phyloP scores from a whole-genome alignment of 805 yeast species.

The Yamadazyma sp. region DNA sequence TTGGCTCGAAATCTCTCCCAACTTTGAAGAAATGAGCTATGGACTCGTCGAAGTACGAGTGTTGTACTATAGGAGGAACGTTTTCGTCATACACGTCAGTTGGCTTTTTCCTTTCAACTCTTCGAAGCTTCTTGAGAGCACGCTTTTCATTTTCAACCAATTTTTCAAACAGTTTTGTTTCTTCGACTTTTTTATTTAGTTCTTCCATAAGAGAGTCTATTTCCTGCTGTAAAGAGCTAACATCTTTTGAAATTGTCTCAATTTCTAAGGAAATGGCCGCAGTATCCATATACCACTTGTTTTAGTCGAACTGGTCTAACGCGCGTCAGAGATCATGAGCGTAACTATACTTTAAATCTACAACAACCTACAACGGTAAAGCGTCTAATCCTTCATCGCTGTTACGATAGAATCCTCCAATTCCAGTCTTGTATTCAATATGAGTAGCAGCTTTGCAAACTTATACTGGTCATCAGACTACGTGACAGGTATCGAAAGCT shows the following conservation, averaged over 20 bases:
- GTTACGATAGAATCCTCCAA: too few relatives aligned
- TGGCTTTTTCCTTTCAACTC: conserved; percentile 1
- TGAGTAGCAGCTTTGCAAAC: conserved; percentile 28
- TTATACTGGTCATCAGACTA: conserved; percentile 45
- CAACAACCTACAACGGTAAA: too few relatives aligned
- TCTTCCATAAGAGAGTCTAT: conserved; percentile 16
- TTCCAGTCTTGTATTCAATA: too few relatives aligned
- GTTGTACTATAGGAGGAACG: conserved; percentile 22
- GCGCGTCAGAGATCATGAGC: conserved; percentile 9
- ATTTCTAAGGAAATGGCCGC: conserved; percentile 4
- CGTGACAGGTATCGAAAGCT: conserved; percentile 32
- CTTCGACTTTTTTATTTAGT: neutral
- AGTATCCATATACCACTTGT: neutral
- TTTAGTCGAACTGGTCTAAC: too few relatives aligned
- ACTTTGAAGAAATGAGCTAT: conserved; percentile 23
- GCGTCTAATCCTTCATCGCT: too few relatives aligned
- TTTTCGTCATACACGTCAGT: conserved; percentile 9
- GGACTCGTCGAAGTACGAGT: conserved; percentile 30
- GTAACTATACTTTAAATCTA: too few relatives aligned
- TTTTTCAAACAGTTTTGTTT: conserved; percentile 1
- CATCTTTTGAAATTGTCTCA: conserved; percentile 16
- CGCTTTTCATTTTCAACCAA: conserved; percentile 13
- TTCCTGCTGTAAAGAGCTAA: conserved; percentile 20
- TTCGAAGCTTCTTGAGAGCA: conserved; percentile 12
- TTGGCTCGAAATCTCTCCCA: conserved; percentile 9